Percentiles rank a stretch among this genome's conserved stretches.
Conservation (phyloP, 495 filamentous ascomycete species). For the Aspergillus bridgeri region DNA sequence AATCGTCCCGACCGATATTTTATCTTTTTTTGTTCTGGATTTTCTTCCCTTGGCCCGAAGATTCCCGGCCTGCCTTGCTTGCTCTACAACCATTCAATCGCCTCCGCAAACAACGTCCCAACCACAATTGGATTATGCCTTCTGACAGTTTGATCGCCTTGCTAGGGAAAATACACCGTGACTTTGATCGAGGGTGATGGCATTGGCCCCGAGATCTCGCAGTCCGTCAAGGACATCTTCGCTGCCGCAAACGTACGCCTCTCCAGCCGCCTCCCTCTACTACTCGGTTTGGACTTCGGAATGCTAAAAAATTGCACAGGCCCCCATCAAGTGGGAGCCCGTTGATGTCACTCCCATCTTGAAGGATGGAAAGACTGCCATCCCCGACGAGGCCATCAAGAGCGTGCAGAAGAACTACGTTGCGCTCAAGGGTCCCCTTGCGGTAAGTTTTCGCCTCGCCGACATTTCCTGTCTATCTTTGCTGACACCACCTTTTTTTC, state of each 20-base stretch:
- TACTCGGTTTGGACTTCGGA: background rate
- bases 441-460: conserved; percentile 55
- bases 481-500: conserved; percentile 20
- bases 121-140: background rate
- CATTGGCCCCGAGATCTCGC: conserved; percentile 95
- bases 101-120: background rate
- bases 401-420: conserved; percentile 91
- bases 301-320: conserved; percentile 53
- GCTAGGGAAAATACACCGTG: conserved; percentile 88
- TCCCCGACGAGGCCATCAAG: conserved; percentile 84
- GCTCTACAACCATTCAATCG: background rate
- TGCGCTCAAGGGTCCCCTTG: conserved; percentile 94
- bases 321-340: conserved; percentile 92
- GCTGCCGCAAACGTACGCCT: conserved; percentile 77
- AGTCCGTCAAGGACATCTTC: conserved; percentile 97
- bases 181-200: conserved; percentile 98
- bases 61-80: conserved; percentile 14
- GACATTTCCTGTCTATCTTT: conserved; percentile 6
- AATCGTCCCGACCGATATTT: conserved; percentile 22
- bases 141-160: conserved; percentile 7
- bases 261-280: background rate
- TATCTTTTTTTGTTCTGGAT: conserved; percentile 15
- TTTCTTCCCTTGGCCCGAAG: conserved; percentile 21
- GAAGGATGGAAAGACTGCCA: conserved; percentile 89
- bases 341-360: conserved; percentile 91